Evolutionary conservation across 805 yeast species (phyloP), one percentile per base, ranked within the genome.

Genomic region (Lachancea meyersii): DNA sequence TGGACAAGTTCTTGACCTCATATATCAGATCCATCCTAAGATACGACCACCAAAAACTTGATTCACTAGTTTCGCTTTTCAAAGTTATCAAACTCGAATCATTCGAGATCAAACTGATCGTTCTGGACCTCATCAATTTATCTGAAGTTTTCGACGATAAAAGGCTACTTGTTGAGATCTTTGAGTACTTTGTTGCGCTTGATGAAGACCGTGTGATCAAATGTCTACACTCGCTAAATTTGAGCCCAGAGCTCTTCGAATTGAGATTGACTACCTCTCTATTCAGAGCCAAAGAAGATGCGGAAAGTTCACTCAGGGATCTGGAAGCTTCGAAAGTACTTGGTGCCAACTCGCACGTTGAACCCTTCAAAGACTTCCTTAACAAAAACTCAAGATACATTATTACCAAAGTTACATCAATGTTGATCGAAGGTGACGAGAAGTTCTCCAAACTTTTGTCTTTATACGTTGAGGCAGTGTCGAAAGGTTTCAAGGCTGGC

Each of bases 251-350:
- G 22, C 50, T 68, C 4, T 64, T 81, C 22, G 89, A 82, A 65
- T 75, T 87, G 70, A 71, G 73, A 41, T 65, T 86, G 35, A 84
- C 86, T 63, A 72, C 82, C 1, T 79, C 89, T 0, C 63, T 87
- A 40, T 60, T 63, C 28, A 47, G 52, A 2, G 45, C 43, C 7
- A 54, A 52, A 10, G 52, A 48, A 9, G 43, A 39, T 4, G 52
- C 44, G 46, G 51, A 48, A 44, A 48, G 28, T 26, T 10, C 57
- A 7, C 55, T 55, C 14, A 52, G 57, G 13, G 67, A 62, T 19
- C 54, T 64, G 9, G 52, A 53, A 17, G 39, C 55, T 11, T 57
- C 63, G 34, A 61, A 58, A 28, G 46, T 52, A 26, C 43, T 49
- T 14, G 58, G 58, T 26, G 53, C 51, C 16, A 54, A 47, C 26